phyloP scores from a whole-genome alignment of 2,329 filamentous ascomycete species.

The Aspergillus sp. region DNA sequence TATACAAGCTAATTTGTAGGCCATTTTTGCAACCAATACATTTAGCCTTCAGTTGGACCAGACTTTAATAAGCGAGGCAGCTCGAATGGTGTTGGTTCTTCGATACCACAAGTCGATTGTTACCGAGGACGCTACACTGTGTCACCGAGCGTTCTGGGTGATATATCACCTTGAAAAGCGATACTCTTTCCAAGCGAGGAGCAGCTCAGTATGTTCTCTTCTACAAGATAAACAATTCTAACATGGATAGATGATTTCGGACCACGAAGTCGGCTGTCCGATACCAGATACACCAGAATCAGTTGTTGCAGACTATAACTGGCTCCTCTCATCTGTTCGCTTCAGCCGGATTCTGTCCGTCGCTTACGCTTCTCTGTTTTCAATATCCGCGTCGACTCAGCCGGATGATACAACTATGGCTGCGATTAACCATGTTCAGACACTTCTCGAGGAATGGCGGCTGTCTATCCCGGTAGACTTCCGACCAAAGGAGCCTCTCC shows the following conservation, averaged over 20 bases:
- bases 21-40: slow-evolving; percentile 37
- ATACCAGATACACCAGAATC: slow-evolving; percentile 36
- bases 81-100: slow-evolving; percentile 33
- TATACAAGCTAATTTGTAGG: slow-evolving; percentile 17
- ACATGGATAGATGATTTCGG: slow-evolving; percentile 31
- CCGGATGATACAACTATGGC: slow-evolving; percentile 12
- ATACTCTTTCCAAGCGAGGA: slow-evolving; percentile 30
- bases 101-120: slow-evolving; percentile 29
- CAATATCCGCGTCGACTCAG: slow-evolving; percentile 32
- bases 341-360: slow-evolving; percentile 34
- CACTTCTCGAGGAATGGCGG: slow-evolving; percentile 34
- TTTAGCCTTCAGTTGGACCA: slow-evolving; percentile 37
- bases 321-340: slow-evolving; percentile 33
- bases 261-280: slow-evolving; percentile 39
- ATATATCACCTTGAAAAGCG: slow-evolving; percentile 43
- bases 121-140: slow-evolving; percentile 14
- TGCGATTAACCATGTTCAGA: slow-evolving; percentile 24
- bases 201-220: slow-evolving; percentile 31
- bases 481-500: slow-evolving; percentile 21
- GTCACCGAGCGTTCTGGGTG: slow-evolving; percentile 40
- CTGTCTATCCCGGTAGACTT: slow-evolving; percentile 29
- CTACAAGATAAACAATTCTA: background rate
- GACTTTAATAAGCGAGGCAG: slow-evolving; percentile 33
- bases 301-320: slow-evolving; percentile 34
- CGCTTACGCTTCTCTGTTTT: slow-evolving; percentile 37